Evolutionary conservation across 495 filamentous ascomycete genomes (phyloP), one percentile per base, ranked within the genome.

Genomic region (Umbilicaria muhlenbergii): DNA sequence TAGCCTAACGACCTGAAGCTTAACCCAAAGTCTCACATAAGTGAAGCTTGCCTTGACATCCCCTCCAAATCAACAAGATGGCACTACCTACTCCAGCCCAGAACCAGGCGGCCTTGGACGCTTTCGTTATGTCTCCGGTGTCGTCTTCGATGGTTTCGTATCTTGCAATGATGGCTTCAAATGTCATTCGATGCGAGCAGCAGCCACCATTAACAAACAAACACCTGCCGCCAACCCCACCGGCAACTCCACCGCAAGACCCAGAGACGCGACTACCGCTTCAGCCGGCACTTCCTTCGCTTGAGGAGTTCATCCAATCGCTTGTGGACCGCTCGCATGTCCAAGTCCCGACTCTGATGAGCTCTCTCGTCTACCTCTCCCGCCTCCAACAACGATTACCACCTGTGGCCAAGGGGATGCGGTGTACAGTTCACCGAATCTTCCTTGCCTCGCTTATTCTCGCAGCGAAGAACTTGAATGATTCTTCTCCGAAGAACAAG

Each of bases 401-500:
- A 17, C 81, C 88, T 34, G 86, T 94, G 51, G 92, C 91, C 52
- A 96, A 95, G 69, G 91, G 91, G 51, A 83, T 96, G 68, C 82
- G 84, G 35, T 98, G 91, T 69, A 98, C 91, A 12, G 87, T 91
- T 36, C 91, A 98, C 60, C 77, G 81, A 32, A 86, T 86, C 62
- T 85, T 86, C 63, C 74, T 86, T 16, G 81, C 81, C n/a, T 75
- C 78, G 10, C 71, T 86, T 45, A 86, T 86, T 48, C 72, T 86
- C 24, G 77, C 81, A 8, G 80, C 81, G 8, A 86, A 86, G 70
- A 83, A 86, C 55, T 60, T 86, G 38, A 86, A 86, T 53, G 81
- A 86, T 66, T 94, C 88, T 39, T 93, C 86, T 19, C 91, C 92
- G 41, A 96, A 96, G 80, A 98, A 98, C 74, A 96, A 95, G 77